Evolutionary conservation across 352 stramenopile genomes (phyloP).

Genomic region (Pythium rishiriense): DNA sequence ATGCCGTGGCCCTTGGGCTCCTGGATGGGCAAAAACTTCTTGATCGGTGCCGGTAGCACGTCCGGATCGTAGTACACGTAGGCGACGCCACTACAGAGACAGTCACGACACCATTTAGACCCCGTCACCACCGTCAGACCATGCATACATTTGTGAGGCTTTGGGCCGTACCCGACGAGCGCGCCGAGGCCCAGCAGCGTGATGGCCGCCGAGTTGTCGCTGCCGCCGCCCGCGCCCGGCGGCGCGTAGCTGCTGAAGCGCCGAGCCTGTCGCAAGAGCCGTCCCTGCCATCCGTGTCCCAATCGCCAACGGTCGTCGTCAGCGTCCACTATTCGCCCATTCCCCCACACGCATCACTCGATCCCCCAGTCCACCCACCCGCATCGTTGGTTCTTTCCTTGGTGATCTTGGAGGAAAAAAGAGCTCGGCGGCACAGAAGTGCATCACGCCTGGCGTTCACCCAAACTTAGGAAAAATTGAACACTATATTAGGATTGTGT

Average conservation of each 20-base stretch:
- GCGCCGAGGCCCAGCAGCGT: slow-evolving; percentile 65
- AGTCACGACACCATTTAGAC: not conserved
- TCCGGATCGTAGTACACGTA: slow-evolving; percentile 89
- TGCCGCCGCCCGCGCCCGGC: slow-evolving; percentile 52
- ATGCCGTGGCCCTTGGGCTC: slow-evolving; percentile 80
- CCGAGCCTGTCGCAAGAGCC: slow-evolving; percentile 34
- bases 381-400: slow-evolving; percentile 2
- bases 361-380: slow-evolving; percentile 1
- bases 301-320: not conserved
- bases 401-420: slow-evolving; percentile 8
- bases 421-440: slow-evolving; percentile 17
- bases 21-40: slow-evolving; percentile 81
- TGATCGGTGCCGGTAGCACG: slow-evolving; percentile 68
- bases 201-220: slow-evolving; percentile 84
- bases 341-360: not conserved
- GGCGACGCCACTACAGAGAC: slow-evolving; percentile 48
- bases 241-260: slow-evolving; percentile 73
- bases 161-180: slow-evolving; percentile 61
- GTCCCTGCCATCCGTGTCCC: slow-evolving; percentile 32
- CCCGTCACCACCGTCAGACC: too few species aligned
- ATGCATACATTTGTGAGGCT: too few species aligned
- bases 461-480: not conserved
- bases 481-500: not conserved
- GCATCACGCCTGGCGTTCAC: slow-evolving; percentile 11
- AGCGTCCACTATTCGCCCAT: not conserved